Conservation (phyloP, 495 filamentous ascomycete species). For the Ramalina intermedia region DNA sequence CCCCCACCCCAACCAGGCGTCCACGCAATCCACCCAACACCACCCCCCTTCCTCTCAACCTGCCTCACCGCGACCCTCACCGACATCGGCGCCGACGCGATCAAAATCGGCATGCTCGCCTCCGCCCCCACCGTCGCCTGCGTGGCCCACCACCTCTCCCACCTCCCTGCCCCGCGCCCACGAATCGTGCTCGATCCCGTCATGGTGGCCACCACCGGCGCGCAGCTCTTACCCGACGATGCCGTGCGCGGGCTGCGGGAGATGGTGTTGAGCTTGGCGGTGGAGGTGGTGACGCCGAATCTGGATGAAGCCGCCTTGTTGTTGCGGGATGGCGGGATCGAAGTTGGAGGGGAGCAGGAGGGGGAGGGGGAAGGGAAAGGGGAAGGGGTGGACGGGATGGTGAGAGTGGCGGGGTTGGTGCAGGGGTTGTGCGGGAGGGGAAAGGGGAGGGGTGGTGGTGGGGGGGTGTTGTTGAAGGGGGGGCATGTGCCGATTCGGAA, state of each 20-base stretch:
- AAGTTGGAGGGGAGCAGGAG: conserved; percentile 24
- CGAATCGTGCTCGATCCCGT: conserved; percentile 73
- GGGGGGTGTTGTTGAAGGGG: conserved; percentile 78
- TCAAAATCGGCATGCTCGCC: conserved; percentile 92
- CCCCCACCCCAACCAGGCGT: conserved; percentile 32
- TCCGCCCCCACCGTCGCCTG: conserved; percentile 61
- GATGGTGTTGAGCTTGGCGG: conserved; percentile 55
- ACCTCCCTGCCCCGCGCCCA: conserved; percentile 42
- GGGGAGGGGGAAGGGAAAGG: conserved; percentile 41
- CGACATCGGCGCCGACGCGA: conserved; percentile 76
- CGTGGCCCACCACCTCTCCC: conserved; percentile 32
- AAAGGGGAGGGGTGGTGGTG: too few relatives aligned
- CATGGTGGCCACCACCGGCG: conserved; percentile 82
- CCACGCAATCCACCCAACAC: conserved; percentile 63
- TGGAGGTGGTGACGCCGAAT: conserved; percentile 81
- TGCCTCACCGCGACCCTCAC: conserved; percentile 72
- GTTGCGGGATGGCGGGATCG: conserved; percentile 42
- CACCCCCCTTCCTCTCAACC: conserved; percentile 62
- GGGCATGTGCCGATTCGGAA: conserved; percentile 68
- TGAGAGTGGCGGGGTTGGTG: conserved; percentile 51
- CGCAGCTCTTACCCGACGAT: conserved; percentile 53
- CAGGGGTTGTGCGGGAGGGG: conserved; percentile 56
- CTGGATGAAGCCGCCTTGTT: conserved; percentile 75
- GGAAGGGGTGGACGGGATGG: conserved; percentile 43
- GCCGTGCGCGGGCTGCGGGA: conserved; percentile 52